These are phyloP conservation scores for Xenosphaeropsis pyriputrescens DNA, from an alignment of 2,329 filamentous ascomycete species.

Conservation along the genomic window DNA sequence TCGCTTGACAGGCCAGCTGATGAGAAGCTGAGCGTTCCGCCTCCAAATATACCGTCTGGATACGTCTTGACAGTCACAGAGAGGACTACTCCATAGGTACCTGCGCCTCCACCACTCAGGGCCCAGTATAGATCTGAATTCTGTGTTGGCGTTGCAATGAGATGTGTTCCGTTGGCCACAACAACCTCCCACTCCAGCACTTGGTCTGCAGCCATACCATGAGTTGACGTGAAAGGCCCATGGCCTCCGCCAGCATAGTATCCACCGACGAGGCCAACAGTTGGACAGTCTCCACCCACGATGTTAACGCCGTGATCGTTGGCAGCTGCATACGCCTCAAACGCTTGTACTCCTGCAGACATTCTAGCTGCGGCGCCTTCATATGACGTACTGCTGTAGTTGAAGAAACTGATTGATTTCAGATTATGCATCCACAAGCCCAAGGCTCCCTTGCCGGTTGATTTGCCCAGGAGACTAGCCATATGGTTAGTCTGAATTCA, in stretches of 20 bases:
- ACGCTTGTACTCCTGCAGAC: slow-evolving; percentile 31
- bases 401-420: too few relatives aligned
- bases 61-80: slow-evolving; percentile 38
- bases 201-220: slow-evolving; percentile 45
- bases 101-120: slow-evolving; percentile 39
- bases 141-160: slow-evolving; percentile 28
- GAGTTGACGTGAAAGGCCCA: slow-evolving; percentile 32
- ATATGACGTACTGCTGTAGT: too few relatives aligned
- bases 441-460: slow-evolving; percentile 28
- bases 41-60: slow-evolving; percentile 25
- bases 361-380: too few relatives aligned
- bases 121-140: slow-evolving; percentile 51
- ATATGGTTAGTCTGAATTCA: not conserved
- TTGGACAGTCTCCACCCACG: slow-evolving; percentile 32
- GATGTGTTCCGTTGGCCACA: slow-evolving; percentile 29
- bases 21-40: slow-evolving; percentile 28
- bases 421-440: slow-evolving; percentile 14
- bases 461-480: slow-evolving; percentile 19
- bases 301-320: slow-evolving; percentile 25
- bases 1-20: slow-evolving; percentile 16
- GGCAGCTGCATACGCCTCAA: slow-evolving; percentile 27
- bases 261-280: slow-evolving; percentile 43
- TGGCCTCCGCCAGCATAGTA: slow-evolving; percentile 47
- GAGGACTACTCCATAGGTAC: slow-evolving; percentile 40
- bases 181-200: slow-evolving; percentile 40